Percentiles rank a stretch among this genome's conserved stretches.
Evolutionary conservation across 495 filamentous ascomycete genomes (phyloP).

Genomic region (Cairneyella variabilis): DNA sequence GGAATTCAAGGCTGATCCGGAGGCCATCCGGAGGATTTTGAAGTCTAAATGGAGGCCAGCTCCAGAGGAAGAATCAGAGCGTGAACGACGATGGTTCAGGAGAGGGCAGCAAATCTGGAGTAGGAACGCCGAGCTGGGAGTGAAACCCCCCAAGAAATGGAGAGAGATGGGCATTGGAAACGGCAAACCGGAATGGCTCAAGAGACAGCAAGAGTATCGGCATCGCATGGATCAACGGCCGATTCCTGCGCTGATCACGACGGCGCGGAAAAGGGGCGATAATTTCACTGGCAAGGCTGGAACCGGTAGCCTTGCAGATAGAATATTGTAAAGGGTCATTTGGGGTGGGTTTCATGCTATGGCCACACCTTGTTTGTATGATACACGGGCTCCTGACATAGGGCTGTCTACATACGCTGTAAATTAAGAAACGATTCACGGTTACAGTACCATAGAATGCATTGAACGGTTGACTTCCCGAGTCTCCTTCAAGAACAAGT

Average conservation of each 20-base stretch:
- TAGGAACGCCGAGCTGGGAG: slow-evolving; percentile 63
- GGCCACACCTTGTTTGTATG: slow-evolving; percentile 1
- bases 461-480: no score
- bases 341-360: neutral
- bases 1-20: slow-evolving; percentile 79
- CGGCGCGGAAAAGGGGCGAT: neutral
- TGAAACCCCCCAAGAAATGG: slow-evolving; percentile 66
- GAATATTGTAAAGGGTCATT: slow-evolving; percentile 14
- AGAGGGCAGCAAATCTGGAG: slow-evolving; percentile 76
- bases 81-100: slow-evolving; percentile 70
- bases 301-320: slow-evolving; percentile 9
- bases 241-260: slow-evolving; percentile 15
- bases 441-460: no score
- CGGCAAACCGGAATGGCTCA: slow-evolving; percentile 20
- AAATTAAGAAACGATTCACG: no score
- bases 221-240: neutral
- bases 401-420: no score
- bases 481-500: no score
- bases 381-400: neutral
- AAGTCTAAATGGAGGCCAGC: slow-evolving; percentile 77
- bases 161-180: slow-evolving; percentile 61
- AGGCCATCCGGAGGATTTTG: slow-evolving; percentile 82
- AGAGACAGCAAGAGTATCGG: slow-evolving; percentile 1
- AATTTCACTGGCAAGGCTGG: neutral
- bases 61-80: slow-evolving; percentile 53